Percentiles rank a stretch among this genome's conserved stretches.
phyloP scores from a whole-genome alignment of 495 filamentous ascomycete species.

The Thozetella sp. region DNA sequence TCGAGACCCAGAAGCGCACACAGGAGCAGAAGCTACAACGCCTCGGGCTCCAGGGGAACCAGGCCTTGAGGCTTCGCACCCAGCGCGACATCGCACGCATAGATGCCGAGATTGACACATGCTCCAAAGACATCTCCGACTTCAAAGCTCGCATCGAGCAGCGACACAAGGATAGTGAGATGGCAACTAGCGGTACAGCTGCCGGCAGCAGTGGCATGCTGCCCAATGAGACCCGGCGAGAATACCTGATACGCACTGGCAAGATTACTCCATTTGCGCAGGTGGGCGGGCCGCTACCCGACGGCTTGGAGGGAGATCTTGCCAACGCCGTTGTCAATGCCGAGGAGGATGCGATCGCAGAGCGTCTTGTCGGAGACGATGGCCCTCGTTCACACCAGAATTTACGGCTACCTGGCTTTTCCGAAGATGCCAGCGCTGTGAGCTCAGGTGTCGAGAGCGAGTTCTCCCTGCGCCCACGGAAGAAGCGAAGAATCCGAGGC shows the following conservation, averaged over 20 bases:
- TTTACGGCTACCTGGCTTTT: constrained; percentile 78
- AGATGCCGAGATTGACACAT: constrained; percentile 58
- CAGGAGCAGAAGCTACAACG: constrained; percentile 43
- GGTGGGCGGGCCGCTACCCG: constrained; percentile 54
- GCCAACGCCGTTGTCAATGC: constrained; percentile 76
- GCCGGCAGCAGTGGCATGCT: constrained; percentile 43
- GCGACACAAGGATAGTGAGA: constrained; percentile 56
- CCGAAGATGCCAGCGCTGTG: constrained; percentile 39
- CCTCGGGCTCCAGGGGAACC: constrained; percentile 28
- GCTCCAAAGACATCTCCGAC: constrained; percentile 71
- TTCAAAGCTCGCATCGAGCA: constrained; percentile 79
- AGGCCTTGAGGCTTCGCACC: constrained; percentile 42
- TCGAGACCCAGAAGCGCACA: constrained; percentile 40
- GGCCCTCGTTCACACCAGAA: constrained; percentile 76
- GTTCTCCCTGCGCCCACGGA: constrained; percentile 50
- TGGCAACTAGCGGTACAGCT: constrained; percentile 34
- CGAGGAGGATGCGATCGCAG: constrained; percentile 59
- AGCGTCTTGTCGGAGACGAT: constrained; percentile 57
- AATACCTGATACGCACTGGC: constrained; percentile 91
- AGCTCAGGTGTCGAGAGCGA: constrained; percentile 39
- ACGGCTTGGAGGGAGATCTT: constrained; percentile 61
- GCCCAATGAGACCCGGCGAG: constrained; percentile 79
- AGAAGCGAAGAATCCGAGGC: constrained; percentile 35
- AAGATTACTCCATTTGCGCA: constrained; percentile 96
- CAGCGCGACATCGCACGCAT: constrained; percentile 65